Evolutionary conservation across 106 monocot genomes (phyloP), one percentile per base, ranked within the genome.

Genomic region (Cymbidium sinense): DNA sequence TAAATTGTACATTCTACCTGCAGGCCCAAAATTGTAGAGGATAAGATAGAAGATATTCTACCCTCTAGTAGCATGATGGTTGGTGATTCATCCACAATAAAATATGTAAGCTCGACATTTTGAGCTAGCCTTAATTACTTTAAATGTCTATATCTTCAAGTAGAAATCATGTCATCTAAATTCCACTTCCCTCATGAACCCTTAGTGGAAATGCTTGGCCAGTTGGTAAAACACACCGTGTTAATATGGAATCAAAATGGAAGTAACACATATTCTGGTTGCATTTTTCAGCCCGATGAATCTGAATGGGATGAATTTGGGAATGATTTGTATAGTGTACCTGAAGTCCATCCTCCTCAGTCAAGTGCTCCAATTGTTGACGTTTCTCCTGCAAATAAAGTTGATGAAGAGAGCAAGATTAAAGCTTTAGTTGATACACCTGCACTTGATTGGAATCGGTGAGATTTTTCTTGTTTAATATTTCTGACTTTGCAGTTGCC

Each of bases 301-400:
- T 89, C 87, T 47, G 98, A 94, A 75, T 99, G 94, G 94, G 98
- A 99, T 90, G 98, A 92, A 33, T 99, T 99, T 82, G 98, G 98
- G 27, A 95, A 88, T 81, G 98, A 99, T 72, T 81, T 94, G 36
- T 99, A 99, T 85, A 87, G 90, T 81, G 83, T 86, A 52, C 89
- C 92, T 79, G 96, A 91, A 78, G 85, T 70, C 28, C 70, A 77
- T 50, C 86, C 84, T 80, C 51, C 84, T 71, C 94, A 90, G 77
- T 64, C 78, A 27, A 75, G 27, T 80, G 86, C 82, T 76, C 81
- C 82, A 64, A 79, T 75, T 23, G 74, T 81, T 75, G 89, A 89
- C 83, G 64, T 79, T 50, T 65, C 79, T 81, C 82, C 84, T 75
- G 83, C 84, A 6, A 81, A 81, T 79, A 87, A 83, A 77, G 74